These are phyloP conservation scores for Fusarium cicatricum DNA, from an alignment of 2,329 filamentous ascomycete genomes.

Conservation along the genomic window DNA sequence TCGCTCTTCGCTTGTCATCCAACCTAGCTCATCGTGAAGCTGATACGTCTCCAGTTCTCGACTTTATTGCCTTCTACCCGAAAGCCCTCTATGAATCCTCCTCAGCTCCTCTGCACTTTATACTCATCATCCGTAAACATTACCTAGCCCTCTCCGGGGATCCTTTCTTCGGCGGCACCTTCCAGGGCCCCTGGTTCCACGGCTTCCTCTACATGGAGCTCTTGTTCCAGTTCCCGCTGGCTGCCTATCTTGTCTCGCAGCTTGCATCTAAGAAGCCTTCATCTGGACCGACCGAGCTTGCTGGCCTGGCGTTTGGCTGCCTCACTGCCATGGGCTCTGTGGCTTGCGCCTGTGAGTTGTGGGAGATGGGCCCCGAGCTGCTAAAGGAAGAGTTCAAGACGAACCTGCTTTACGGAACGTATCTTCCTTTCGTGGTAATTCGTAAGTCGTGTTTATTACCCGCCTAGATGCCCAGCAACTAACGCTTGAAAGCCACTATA, in stretches of 20 bases:
- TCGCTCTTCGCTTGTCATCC: too few relatives aligned
- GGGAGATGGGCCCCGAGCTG: constrained; percentile 56
- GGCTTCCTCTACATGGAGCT: constrained; percentile 61
- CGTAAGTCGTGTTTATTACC: constrained; percentile 52
- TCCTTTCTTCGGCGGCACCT: constrained; percentile 57
- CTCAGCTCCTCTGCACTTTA: constrained; percentile 56
- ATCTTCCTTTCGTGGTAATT: constrained; percentile 60
- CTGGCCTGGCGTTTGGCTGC: constrained; percentile 60
- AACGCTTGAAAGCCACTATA: constrained; percentile 52
- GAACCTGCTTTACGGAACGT: constrained; percentile 57
- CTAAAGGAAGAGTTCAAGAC: constrained; percentile 56
- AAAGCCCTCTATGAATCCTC: constrained; percentile 52
- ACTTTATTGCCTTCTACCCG: constrained; percentile 64
- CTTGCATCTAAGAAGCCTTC: constrained; percentile 49
- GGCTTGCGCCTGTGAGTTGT: constrained; percentile 60
- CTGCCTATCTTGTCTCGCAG: constrained; percentile 55
- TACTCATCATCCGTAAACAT: constrained; percentile 54
- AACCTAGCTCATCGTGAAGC: not conserved
- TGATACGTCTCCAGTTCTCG: constrained; percentile 54
- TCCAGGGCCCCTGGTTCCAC: constrained; percentile 58
- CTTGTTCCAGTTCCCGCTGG: constrained; percentile 59
- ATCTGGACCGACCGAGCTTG: constrained; percentile 55
- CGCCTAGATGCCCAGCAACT: not conserved
- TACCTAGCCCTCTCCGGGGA: constrained; percentile 61
- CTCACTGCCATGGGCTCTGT: constrained; percentile 61